phyloP scores from a whole-genome alignment of 371 early-diverging fungal species.

The Mortierella sp. region DNA sequence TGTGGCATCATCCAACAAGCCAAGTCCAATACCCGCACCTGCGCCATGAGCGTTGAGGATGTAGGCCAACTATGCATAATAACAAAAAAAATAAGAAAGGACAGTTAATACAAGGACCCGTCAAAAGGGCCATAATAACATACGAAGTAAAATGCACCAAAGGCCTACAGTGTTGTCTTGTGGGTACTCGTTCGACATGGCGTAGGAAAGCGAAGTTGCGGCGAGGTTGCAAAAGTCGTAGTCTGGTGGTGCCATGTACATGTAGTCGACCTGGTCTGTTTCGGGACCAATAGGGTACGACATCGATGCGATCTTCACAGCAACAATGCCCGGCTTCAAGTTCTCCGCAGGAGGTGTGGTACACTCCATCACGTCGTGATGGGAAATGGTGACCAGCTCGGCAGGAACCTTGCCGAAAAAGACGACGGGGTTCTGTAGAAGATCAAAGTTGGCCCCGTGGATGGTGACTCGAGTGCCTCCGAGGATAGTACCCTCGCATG shows the following conservation, averaged over 20 bases:
- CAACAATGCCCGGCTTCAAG: constrained; percentile 51
- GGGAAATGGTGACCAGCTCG: constrained; percentile 50
- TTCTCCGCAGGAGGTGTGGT: constrained; percentile 53
- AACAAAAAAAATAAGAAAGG: background rate
- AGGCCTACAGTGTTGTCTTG: constrained; percentile 42
- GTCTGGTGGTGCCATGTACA: constrained; percentile 57
- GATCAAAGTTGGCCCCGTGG: constrained; percentile 47
- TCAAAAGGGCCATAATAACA: background rate
- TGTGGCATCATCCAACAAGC: constrained; percentile 22
- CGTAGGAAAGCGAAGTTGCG: constrained; percentile 47
- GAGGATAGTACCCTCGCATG: constrained; percentile 50
- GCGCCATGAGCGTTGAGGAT: constrained; percentile 40
- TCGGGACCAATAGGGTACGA: constrained; percentile 31
- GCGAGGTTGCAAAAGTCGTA: constrained; percentile 54
- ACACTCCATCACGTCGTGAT: constrained; percentile 58
- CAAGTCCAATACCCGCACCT: constrained; percentile 25
- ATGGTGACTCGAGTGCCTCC: constrained; percentile 56
- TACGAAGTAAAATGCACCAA: background rate
- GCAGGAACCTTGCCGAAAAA: constrained; percentile 52
- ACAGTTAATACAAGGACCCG: background rate
- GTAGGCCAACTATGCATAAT: constrained; percentile 27
- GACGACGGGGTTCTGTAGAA: constrained; percentile 47
- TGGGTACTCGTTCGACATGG: constrained; percentile 52
- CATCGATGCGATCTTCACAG: constrained; percentile 34
- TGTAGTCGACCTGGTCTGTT: constrained; percentile 38